Evolutionary conservation across 2,329 filamentous ascomycete genomes (phyloP), one percentile per base, ranked within the genome.

Genomic region (Cordyceps pruinosa): DNA sequence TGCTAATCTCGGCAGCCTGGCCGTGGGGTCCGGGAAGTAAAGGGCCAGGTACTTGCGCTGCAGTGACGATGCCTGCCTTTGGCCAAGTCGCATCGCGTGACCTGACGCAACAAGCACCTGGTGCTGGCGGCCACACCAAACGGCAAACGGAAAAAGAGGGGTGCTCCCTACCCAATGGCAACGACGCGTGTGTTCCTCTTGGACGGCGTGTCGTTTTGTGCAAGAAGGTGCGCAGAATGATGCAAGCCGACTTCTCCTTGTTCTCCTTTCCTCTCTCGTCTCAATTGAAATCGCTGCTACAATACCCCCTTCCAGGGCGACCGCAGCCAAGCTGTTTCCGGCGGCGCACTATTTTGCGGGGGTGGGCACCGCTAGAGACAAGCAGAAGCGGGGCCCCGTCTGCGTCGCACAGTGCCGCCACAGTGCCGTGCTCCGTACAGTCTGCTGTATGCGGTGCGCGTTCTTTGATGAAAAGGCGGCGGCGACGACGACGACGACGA

Each of bases 41-140:
- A 8, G 26, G 17, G n/a, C 21, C 3, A 46, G 52, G 45, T 50
- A 56, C 45, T 30, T 44, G 45, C 25, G 3, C 26, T 35, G 25
- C 21, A 12, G 54, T 50, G 54, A 37, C 21, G 45, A 49, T 56
- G 9, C 19, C 30, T 44, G 15, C 19, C 21, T 35, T 42, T 19
- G 8, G 6, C 13, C 34, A 56, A 35, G 54, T 56, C 46, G 21
- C 50, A 64, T 63, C 63, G 63, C 62, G 63, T 64, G 63, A 64
- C 63, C 60, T 64, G 59, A 57, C 59, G 58, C 62, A 62, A 58
- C 35, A 56, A 56, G 50, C 52, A 45, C 46, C 56, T 47, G 44
- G 25, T 23, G 13, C 19, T 6, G 15, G n/a, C 17, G n/a, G 30
- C 21, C 37, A 25, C 19, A n/a, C 50, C 41, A 54, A 46, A 54